A percentile compares a stretch with the other conserved stretches of the same genome.
These are phyloP conservation scores for Dicorynia guianensis DNA, from an alignment of 306 rosid genomes.

Conservation along the genomic window DNA sequence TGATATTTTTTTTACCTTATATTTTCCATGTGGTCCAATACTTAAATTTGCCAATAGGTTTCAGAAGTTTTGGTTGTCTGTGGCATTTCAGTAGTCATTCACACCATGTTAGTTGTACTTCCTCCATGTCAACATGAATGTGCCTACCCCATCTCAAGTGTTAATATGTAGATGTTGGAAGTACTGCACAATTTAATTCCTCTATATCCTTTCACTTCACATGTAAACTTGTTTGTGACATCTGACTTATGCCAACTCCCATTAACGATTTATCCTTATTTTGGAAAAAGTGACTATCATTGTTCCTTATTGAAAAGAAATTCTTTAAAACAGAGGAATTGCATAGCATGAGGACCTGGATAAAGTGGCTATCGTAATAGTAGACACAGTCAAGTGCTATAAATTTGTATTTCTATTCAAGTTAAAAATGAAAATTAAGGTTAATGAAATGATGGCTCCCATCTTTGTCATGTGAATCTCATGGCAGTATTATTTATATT, in stretches of 20 bases:
- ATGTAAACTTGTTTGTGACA: slow-evolving; percentile 4
- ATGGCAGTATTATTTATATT: slow-evolving; percentile 35
- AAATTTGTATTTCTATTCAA: neutral
- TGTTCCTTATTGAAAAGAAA: too few species aligned
- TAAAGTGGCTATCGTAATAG: neutral
- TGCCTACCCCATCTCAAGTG: neutral
- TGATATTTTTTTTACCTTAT: too few species aligned
- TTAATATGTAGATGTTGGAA: slow-evolving; percentile 19
- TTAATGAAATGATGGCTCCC: slow-evolving; percentile 26
- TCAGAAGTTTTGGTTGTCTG: too few species aligned
- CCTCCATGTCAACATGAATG: too few species aligned
- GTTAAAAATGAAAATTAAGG: slow-evolving; percentile 5
- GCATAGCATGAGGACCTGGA: neutral
- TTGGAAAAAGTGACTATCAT: too few species aligned
- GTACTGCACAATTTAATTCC: neutral
- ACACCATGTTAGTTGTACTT: too few species aligned
- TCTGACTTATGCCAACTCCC: slow-evolving; percentile 18
- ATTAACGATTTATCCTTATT: neutral
- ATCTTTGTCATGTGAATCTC: slow-evolving; percentile 23
- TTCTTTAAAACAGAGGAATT: too few species aligned
- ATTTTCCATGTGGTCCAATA: too few species aligned
- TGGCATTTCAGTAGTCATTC: too few species aligned
- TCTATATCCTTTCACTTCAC: neutral
- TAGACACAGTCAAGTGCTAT: slow-evolving; percentile 9
- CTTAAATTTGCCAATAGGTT: too few species aligned